These are phyloP conservation scores for Mucor circinelloides DNA, from an alignment of 371 early-diverging fungal genomes.

Conservation along the genomic window DNA sequence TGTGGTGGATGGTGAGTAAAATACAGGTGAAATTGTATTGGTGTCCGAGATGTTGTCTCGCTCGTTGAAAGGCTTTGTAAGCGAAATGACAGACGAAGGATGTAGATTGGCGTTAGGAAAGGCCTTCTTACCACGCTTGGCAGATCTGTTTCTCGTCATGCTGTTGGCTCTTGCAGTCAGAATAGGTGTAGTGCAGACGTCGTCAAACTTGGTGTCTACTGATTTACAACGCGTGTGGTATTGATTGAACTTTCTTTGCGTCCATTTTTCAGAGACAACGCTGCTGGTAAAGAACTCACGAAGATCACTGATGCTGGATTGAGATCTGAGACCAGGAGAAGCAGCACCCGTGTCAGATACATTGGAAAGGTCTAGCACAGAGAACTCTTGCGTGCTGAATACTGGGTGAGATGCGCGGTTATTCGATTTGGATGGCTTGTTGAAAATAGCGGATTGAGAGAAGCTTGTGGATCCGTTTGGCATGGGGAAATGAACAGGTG, in stretches of 20 bases:
- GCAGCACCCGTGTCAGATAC: neutral
- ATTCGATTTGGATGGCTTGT: conserved; percentile 2
- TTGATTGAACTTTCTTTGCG: conserved; percentile 16
- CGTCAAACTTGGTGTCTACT: conserved; percentile 22
- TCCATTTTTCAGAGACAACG: conserved; percentile 20
- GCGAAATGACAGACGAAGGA: conserved; percentile 5
- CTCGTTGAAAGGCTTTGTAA: neutral
- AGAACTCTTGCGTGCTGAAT: conserved; percentile 5
- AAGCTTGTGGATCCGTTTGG: conserved; percentile 19
- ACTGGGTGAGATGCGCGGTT: conserved; percentile 18
- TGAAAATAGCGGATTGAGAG: conserved; percentile 26
- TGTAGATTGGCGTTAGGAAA: neutral
- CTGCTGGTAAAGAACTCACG: conserved; percentile 18
- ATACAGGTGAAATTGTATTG: neutral
- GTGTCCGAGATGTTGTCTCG: neutral
- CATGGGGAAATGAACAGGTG: conserved; percentile 15
- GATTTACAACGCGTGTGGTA: conserved; percentile 20
- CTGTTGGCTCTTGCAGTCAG: conserved; percentile 21
- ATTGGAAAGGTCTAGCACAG: neutral
- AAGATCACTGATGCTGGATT: conserved; percentile 23
- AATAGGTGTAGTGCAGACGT: conserved; percentile 27
- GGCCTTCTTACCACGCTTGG: neutral
- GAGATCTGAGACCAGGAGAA: conserved; percentile 20
- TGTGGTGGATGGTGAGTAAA: neutral
- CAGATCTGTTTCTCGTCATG: conserved; percentile 4